phyloP scores from a whole-genome alignment of 106 monocot genomes.

The Phalaenopsis aphrodite region DNA sequence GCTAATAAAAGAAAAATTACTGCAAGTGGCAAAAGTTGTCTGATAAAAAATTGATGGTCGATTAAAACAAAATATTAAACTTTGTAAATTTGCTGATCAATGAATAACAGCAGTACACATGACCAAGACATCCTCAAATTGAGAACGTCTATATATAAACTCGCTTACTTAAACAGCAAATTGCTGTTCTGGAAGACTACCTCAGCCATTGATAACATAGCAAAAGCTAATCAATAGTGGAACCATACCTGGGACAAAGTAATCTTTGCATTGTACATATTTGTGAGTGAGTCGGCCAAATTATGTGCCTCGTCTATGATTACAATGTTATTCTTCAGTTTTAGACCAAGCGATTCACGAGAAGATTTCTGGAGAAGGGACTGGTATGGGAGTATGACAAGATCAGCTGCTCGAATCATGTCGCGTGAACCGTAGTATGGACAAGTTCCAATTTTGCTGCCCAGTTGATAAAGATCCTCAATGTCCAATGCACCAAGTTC shows the following conservation, averaged over 20 bases:
- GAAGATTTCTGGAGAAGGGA: constrained; percentile 78
- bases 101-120: background rate
- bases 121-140: background rate
- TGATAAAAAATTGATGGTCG: background rate
- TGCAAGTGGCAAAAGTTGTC: background rate
- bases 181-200: background rate
- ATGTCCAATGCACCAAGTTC: constrained; percentile 70
- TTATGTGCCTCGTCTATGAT: constrained; percentile 98
- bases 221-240: background rate
- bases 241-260: constrained; percentile 60
- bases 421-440: constrained; percentile 89
- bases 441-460: constrained; percentile 72
- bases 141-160: background rate
- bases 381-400: constrained; percentile 92
- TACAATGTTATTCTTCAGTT: constrained; percentile 75
- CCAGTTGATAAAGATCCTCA: constrained; percentile 78
- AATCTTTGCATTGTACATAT: constrained; percentile 85
- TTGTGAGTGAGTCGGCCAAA: constrained; percentile 83
- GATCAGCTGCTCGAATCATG: constrained; percentile 55
- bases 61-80: background rate
- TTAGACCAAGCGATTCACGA: constrained; percentile 82
- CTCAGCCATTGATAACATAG: background rate
- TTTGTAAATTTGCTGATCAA: background rate
- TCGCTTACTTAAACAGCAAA: background rate
- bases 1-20: background rate